Evolutionary conservation across 441 rosid species (phyloP).

Genomic region (Gossypium gossypioides): DNA sequence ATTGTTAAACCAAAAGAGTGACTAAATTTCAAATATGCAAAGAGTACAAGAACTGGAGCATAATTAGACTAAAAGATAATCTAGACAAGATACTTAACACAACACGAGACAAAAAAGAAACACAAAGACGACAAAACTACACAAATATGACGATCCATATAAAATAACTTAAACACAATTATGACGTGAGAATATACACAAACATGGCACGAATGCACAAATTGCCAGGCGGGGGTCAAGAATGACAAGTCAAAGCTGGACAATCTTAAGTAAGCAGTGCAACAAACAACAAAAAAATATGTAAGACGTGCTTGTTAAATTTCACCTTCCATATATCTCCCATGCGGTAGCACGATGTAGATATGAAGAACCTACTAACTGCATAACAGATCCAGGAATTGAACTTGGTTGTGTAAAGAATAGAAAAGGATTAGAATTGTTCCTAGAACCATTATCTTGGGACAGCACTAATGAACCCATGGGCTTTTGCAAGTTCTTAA

Average conservation of each 20-base stretch:
- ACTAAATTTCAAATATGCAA: too few relatives aligned
- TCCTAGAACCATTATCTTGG: conserved; percentile 46
- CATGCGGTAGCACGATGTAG: conserved; percentile 83
- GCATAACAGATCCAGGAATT: conserved; percentile 80
- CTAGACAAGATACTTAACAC: not conserved
- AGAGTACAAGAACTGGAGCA: too few relatives aligned
- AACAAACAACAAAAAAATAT: conserved; percentile 5
- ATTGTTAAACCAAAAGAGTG: too few relatives aligned
- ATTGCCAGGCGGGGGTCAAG: not conserved
- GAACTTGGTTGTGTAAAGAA: conserved; percentile 65
- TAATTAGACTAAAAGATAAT: not conserved
- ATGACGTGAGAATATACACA: not conserved
- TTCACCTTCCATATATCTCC: conserved; percentile 95
- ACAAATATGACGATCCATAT: not conserved
- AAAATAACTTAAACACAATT: not conserved
- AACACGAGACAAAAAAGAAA: not conserved
- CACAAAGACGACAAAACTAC: not conserved
- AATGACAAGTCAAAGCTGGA: not conserved
- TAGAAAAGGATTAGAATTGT: conserved; percentile 37
- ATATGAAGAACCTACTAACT: conserved; percentile 78
- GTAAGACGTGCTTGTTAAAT: conserved; percentile 4
- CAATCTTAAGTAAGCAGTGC: not conserved
- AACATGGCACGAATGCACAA: not conserved
- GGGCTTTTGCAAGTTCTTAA: conserved; percentile 59
- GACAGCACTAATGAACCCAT: conserved; percentile 42